Conservation (phyloP, 768 basidiomycete genomes). For the Phylloporus rhodoxanthus region DNA sequence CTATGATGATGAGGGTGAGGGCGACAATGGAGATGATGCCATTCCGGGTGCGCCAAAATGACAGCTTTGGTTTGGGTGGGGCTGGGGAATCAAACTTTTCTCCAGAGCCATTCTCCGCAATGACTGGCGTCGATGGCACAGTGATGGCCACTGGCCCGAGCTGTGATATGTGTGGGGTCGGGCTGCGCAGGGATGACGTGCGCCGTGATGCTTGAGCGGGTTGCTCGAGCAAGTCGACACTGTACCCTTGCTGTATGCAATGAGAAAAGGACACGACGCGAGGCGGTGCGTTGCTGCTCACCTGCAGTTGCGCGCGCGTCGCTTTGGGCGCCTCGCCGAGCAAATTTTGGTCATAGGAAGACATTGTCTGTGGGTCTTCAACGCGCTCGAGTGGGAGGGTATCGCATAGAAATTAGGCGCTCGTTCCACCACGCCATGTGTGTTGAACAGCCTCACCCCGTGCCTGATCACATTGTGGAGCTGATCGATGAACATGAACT, state of each 20-base stretch:
- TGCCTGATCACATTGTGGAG: conserved; percentile 14
- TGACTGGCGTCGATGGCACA: conserved; percentile 5
- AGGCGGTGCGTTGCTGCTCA: conserved; percentile 27
- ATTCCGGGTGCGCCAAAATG: conserved; percentile 48
- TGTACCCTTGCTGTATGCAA: conserved; percentile 45
- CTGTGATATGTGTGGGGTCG: conserved; percentile 9
- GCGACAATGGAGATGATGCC: conserved; percentile 38
- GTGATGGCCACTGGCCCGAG: conserved; percentile 12
- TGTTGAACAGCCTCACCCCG: conserved; percentile 22
- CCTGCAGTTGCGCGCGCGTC: conserved; percentile 41
- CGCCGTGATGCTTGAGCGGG: conserved; percentile 16
- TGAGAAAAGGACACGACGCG: neutral
- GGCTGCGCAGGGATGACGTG: conserved; percentile 14
- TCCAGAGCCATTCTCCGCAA: conserved; percentile 9
- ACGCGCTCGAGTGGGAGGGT: neutral
- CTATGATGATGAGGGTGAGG: conserved; percentile 39
- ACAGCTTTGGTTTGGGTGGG: conserved; percentile 10
- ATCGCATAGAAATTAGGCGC: conserved; percentile 19
- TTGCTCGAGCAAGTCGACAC: conserved; percentile 39
- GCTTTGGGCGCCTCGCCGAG: conserved; percentile 38
- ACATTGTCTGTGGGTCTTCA: conserved; percentile 14
- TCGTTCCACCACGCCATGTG: neutral
- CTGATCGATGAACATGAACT: too few relatives aligned
- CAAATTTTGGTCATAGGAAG: conserved; percentile 37
- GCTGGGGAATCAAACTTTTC: conserved; percentile 8